Conservation (phyloP, 2,329 filamentous ascomycete genomes). For the Nemania sp. region DNA sequence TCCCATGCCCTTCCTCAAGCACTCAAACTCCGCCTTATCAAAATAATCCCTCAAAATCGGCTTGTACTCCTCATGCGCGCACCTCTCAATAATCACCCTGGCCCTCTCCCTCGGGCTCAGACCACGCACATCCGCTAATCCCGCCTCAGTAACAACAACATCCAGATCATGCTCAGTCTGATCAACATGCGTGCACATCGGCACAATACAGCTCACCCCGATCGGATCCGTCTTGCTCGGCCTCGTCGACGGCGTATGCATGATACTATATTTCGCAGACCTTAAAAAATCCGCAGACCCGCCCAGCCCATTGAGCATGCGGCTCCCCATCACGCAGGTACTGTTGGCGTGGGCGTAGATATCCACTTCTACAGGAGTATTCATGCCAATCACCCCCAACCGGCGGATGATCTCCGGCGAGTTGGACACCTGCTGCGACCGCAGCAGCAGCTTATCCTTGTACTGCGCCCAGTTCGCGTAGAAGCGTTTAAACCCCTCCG, state of each 20-base stretch:
- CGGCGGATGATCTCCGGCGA: slow-evolving; percentile 87
- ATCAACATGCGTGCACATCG: slow-evolving; percentile 89
- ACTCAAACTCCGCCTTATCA: slow-evolving; percentile 83
- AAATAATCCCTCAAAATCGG: slow-evolving; percentile 83
- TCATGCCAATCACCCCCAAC: slow-evolving; percentile 89
- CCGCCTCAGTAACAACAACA: slow-evolving; percentile 76
- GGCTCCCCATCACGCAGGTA: slow-evolving; percentile 84
- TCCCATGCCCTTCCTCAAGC: slow-evolving; percentile 82
- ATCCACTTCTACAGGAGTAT: slow-evolving; percentile 91
- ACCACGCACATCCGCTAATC: slow-evolving; percentile 83
- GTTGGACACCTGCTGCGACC: slow-evolving; percentile 87
- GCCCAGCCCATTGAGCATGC: slow-evolving; percentile 77
- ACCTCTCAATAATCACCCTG: slow-evolving; percentile 83
- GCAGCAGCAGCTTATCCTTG: slow-evolving; percentile 78
- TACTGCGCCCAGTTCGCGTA: slow-evolving; percentile 84
- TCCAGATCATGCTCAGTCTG: slow-evolving; percentile 93
- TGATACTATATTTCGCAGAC: slow-evolving; percentile 78
- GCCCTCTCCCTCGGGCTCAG: slow-evolving; percentile 79
- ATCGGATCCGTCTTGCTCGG: slow-evolving; percentile 81
- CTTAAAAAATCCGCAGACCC: slow-evolving; percentile 75
- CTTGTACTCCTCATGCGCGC: slow-evolving; percentile 81
- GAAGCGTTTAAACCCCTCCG: slow-evolving; percentile 88
- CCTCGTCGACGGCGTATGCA: slow-evolving; percentile 85
- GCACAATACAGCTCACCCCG: slow-evolving; percentile 86
- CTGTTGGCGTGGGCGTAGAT: slow-evolving; percentile 94